Percentiles rank a stretch among this genome's conserved stretches.
These are phyloP conservation scores for Pythium apleroticum DNA, from an alignment of 352 stramenopile species.

Conservation along the genomic window DNA sequence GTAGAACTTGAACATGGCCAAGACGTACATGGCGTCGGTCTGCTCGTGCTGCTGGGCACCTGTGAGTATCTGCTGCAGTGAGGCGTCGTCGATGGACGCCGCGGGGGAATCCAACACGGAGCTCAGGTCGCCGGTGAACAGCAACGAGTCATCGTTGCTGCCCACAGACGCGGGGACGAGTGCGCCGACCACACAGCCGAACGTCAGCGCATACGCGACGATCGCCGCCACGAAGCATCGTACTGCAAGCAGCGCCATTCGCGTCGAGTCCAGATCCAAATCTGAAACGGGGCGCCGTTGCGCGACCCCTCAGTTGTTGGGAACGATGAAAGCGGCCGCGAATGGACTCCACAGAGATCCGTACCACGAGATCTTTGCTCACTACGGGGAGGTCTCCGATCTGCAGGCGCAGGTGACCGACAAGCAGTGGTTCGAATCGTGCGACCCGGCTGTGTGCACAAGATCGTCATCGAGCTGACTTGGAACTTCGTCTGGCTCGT, in stretches of 20 bases:
- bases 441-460: not conserved
- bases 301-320: not conserved
- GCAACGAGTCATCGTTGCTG: conserved; percentile 4
- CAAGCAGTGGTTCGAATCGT: conserved; percentile 18
- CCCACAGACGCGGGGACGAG: not conserved
- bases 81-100: conserved; percentile 12
- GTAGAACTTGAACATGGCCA: conserved; percentile 33
- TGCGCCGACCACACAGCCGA: not conserved
- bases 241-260: not conserved
- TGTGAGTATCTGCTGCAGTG: conserved; percentile 20
- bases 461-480: not conserved
- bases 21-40: conserved; percentile 31
- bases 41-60: conserved; percentile 22
- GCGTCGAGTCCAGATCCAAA: not conserved
- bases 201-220: not conserved
- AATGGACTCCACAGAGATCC: conserved; percentile 1
- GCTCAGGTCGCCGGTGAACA: conserved; percentile 21
- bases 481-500: not conserved
- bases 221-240: not conserved
- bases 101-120: conserved; percentile 4
- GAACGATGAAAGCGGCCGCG: too few species aligned
- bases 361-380: conserved; percentile 3
- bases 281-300: not conserved
- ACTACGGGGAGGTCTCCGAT: not conserved
- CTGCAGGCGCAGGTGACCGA: conserved; percentile 3